A percentile compares a stretch with the other conserved stretches of the same genome.
Evolutionary conservation across 345 rosid genomes (phyloP).

Genomic region (Melaleuca alternifolia): DNA sequence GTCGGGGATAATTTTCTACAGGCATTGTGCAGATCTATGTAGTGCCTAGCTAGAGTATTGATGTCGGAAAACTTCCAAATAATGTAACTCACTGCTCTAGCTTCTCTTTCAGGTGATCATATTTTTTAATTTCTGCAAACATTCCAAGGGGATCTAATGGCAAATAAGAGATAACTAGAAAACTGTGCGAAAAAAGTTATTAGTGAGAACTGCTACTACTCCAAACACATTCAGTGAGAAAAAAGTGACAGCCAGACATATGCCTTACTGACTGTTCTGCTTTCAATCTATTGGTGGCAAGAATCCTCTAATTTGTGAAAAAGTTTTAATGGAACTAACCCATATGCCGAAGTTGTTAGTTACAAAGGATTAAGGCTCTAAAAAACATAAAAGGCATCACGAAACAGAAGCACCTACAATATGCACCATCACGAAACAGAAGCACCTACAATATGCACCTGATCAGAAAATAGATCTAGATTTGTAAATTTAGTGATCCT

Average conservation of each 20-base stretch:
- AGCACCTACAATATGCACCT: background rate
- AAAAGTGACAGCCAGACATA: background rate
- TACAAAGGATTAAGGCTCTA: background rate
- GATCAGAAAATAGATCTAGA: background rate
- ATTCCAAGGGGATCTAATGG: background rate
- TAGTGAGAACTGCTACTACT: background rate
- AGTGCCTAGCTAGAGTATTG: background rate
- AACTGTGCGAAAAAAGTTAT: background rate
- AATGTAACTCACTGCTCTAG: background rate
- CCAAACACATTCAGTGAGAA: background rate
- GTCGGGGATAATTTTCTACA: background rate
- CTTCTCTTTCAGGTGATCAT: background rate
- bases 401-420: background rate
- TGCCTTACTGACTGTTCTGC: background rate
- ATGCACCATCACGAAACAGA: background rate
- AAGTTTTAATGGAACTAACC: background rate
- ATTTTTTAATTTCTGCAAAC: background rate
- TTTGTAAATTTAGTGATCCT: background rate
- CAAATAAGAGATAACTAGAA: background rate
- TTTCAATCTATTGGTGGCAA: background rate
- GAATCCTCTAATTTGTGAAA: background rate
- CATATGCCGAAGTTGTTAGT: background rate
- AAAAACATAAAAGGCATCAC: background rate
- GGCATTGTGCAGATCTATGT: background rate
- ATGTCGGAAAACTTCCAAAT: background rate